Conservation (phyloP, 164 flowering plant genomes). For the Litsea cubeba region DNA sequence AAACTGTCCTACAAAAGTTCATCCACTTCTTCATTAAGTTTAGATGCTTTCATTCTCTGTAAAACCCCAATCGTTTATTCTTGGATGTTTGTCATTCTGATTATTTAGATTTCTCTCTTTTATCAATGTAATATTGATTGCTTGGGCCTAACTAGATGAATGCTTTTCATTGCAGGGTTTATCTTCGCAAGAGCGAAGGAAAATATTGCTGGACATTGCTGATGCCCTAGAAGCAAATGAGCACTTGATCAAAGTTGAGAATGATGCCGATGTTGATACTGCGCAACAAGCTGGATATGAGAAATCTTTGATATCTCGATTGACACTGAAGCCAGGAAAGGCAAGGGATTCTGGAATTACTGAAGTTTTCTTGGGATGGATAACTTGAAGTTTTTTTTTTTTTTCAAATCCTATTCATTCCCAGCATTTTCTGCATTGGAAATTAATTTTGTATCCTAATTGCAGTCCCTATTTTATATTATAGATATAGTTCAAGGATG, state of each 20-base stretch:
- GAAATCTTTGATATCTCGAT: constrained; percentile 70
- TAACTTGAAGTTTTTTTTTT: background rate
- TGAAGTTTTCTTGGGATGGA: background rate
- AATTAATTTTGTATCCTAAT: background rate
- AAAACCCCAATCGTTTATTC: background rate
- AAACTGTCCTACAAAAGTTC: background rate
- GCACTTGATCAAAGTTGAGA: constrained; percentile 54
- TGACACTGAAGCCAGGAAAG: constrained; percentile 83
- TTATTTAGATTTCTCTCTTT: too few species aligned
- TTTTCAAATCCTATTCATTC: background rate
- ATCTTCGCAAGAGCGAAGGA: constrained; percentile 62
- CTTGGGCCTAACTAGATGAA: background rate
- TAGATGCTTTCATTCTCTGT: background rate
- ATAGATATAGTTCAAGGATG: background rate
- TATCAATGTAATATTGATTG: background rate
- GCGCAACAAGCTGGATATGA: constrained; percentile 84
- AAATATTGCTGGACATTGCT: constrained; percentile 72
- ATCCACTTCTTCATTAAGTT: background rate
- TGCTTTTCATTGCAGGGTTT: constrained; percentile 45
- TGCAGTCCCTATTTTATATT: background rate
- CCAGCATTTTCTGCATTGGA: constrained; percentile 1
- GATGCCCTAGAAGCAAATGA: constrained; percentile 86
- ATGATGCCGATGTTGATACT: constrained; percentile 82
- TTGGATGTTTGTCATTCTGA: background rate
- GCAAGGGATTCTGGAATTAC: constrained; percentile 30